Evolutionary conservation across 768 basidiomycete genomes (phyloP).

Genomic region (Calocybe indica): DNA sequence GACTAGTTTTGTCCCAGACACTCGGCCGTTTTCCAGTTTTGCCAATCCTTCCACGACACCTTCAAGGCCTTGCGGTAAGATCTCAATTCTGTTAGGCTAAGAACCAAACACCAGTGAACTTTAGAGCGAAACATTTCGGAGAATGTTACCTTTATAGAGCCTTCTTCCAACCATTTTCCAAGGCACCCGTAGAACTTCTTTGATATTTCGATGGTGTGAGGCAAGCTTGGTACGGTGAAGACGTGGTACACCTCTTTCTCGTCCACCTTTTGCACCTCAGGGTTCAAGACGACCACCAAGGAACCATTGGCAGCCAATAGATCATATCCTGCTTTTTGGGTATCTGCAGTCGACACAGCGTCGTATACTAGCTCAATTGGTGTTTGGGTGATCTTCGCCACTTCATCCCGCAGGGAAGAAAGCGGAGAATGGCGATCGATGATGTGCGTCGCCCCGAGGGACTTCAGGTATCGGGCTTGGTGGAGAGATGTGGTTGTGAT

Average conservation of each 20-base stretch:
- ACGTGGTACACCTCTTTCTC: constrained; percentile 9
- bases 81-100: constrained; percentile 39
- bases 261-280: constrained; percentile 12
- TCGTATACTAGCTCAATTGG: constrained; percentile 21
- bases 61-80: constrained; percentile 36
- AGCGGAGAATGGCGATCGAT: constrained; percentile 15
- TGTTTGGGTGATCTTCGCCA: constrained; percentile 11
- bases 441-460: constrained; percentile 30
- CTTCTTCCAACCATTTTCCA: not conserved
- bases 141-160: not conserved
- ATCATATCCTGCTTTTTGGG: constrained; percentile 29
- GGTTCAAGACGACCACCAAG: constrained; percentile 17
- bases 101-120: not conserved
- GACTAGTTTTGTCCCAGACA: constrained; percentile 41
- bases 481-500: constrained; percentile 24
- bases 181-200: not conserved
- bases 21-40: constrained; percentile 30
- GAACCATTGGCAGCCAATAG: constrained; percentile 31
- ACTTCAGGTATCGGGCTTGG: constrained; percentile 20
- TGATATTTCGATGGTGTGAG: constrained; percentile 1
- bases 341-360: constrained; percentile 26
- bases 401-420: constrained; percentile 2
- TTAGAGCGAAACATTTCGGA: not conserved
- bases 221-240: constrained; percentile 4
- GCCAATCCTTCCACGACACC: constrained; percentile 35